A percentile compares a stretch with the other conserved stretches of the same genome.
phyloP scores from a whole-genome alignment of 1,284 basidiomycete species.

The Ceratobasidium sp. region DNA sequence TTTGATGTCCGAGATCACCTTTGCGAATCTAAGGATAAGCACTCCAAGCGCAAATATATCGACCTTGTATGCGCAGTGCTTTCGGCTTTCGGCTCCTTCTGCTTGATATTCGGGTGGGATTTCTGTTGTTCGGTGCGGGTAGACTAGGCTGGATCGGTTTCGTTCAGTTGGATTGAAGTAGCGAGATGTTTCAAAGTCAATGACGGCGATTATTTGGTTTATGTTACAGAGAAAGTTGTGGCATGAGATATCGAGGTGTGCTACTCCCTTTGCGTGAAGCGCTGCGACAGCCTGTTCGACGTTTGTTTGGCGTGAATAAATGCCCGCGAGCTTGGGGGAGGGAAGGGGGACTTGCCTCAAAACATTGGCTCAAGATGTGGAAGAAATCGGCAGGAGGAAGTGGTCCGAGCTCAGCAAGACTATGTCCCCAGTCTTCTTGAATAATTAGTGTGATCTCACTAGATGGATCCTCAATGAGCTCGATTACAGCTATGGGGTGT shows the following conservation, averaged over 20 bases:
- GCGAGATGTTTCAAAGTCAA: conserved; percentile 34
- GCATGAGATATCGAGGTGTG: conserved; percentile 36
- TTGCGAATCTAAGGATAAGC: conserved; percentile 33
- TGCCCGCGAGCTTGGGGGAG: not conserved
- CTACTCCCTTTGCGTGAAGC: conserved; percentile 37
- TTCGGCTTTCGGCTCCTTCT: conserved; percentile 18
- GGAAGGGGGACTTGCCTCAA: conserved; percentile 6
- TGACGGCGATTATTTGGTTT: conserved; percentile 2
- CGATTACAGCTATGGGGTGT: conserved; percentile 1
- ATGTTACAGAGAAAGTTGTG: conserved; percentile 38
- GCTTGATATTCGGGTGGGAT: conserved; percentile 34
- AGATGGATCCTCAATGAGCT: conserved; percentile 6
- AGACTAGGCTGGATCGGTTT: conserved; percentile 2
- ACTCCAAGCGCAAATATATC: conserved; percentile 37
- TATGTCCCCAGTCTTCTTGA: conserved; percentile 32
- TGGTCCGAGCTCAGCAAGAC: conserved; percentile 27
- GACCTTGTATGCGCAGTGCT: conserved; percentile 41
- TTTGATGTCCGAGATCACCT: not conserved
- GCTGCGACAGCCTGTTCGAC: conserved; percentile 21
- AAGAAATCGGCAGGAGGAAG: conserved; percentile 23
- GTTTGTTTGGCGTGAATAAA: not conserved
- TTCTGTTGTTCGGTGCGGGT: conserved; percentile 32
- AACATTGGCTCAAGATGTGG: conserved; percentile 30
- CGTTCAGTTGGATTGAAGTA: not conserved
- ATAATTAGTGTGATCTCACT: conserved; percentile 4